Evolutionary conservation across 257 asterid species (phyloP), one percentile per base, ranked within the genome.

Genomic region (Haberlea rhodopensis): DNA sequence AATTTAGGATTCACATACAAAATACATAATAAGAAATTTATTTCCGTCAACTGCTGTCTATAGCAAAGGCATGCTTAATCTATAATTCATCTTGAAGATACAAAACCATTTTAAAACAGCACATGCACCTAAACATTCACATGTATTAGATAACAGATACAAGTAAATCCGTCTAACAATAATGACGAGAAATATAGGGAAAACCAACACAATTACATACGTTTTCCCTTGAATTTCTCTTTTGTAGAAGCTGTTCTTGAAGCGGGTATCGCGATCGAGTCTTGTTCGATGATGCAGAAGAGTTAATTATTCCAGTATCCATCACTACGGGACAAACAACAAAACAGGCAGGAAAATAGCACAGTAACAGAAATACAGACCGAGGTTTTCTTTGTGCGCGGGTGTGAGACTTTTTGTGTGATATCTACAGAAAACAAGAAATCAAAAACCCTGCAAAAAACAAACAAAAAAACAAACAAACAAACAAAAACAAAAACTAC

Each of bases 231-330:
- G 95, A 89, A 64, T 54, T 78, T 75, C 75, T 85, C 63, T 84
- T 76, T 13, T 80, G 94, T 45, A 82, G 81, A 72, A 64, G 58
- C 67, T 81, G 90, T 60, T 90, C 95, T 73, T 84, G 92, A n/a
- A 89, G 95, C 28, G 96, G 98, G 70, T 31, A 71, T 43, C 95
- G 79, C n/a, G 89, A 78, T 61, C 57, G 84, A 22, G 78, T 53
- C 80, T 81, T 81, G 79, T 43, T 81, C 18, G 88, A 70, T 8
- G 85, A 81, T 11, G 82, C 81, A 28, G 95, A 75, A 2, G 84
- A 83, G 68, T 74, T 64, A 1, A 54, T 45, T 32, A 59, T 71
- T 76, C 91, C 98, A 85, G 96, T 80, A 75, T 70, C 90, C 87
- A 81, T 84, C 21, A 22, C 66, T 74, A 74, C 68, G 73, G 67